phyloP scores from a whole-genome alignment of 2,329 filamentous ascomycete genomes.

The Arthrinium puccinioides region DNA sequence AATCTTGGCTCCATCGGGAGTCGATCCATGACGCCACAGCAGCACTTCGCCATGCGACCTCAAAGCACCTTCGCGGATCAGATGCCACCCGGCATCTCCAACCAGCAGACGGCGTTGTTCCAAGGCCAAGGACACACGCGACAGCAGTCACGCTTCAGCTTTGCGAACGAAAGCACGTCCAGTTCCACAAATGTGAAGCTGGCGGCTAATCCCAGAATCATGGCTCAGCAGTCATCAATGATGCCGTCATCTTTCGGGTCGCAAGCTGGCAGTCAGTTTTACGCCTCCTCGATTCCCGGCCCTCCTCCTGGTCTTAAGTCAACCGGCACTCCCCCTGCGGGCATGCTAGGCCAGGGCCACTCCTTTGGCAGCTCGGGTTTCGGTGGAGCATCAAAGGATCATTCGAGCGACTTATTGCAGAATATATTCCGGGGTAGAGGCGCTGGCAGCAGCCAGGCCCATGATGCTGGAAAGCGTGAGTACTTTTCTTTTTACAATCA shows the following conservation, averaged over 20 bases:
- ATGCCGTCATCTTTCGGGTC: constrained; percentile 58
- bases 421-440: constrained; percentile 70
- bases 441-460: constrained; percentile 61
- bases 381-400: constrained; percentile 62
- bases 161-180: constrained; percentile 66
- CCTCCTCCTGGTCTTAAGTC: constrained; percentile 94
- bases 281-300: constrained; percentile 78
- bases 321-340: constrained; percentile 77
- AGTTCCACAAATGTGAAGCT: constrained; percentile 64
- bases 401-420: constrained; percentile 65
- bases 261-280: constrained; percentile 64
- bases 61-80: constrained; percentile 53
- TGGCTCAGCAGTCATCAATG: constrained; percentile 84
- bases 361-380: constrained; percentile 72
- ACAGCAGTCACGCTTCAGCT: constrained; percentile 82
- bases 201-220: constrained; percentile 69
- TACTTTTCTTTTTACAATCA: constrained; percentile 90
- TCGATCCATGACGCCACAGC: constrained; percentile 69
- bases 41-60: constrained; percentile 61
- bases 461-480: constrained; percentile 96
- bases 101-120: constrained; percentile 38
- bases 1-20: constrained; percentile 54
- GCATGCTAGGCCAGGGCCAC: constrained; percentile 88
- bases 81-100: constrained; percentile 51
- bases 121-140: constrained; percentile 65